Evolutionary conservation across 352 stramenopile genomes (phyloP).

Genomic region (Phytophthora colocasiae): DNA sequence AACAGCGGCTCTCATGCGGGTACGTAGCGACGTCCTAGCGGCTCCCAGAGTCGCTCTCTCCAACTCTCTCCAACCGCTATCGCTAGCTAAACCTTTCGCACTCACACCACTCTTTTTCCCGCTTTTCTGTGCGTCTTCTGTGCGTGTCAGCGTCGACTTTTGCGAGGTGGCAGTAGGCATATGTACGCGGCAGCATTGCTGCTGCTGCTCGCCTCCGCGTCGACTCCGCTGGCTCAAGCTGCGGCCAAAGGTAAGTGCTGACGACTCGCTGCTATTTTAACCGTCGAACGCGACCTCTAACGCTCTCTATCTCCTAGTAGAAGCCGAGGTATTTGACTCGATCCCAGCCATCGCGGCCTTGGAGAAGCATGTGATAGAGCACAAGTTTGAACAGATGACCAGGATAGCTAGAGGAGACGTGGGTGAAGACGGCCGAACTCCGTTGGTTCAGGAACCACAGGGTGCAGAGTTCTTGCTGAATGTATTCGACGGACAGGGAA

Average conservation of each 20-base stretch:
- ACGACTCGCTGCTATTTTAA: not conserved
- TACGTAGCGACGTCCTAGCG: conserved; percentile 8
- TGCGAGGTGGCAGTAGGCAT: conserved; percentile 27
- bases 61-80: not conserved
- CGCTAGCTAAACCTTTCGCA: conserved; percentile 6
- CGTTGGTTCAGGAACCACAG: not conserved
- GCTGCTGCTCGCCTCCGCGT: conserved; percentile 32
- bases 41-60: not conserved
- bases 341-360: conserved; percentile 23
- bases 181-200: conserved; percentile 31
- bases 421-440: conserved; percentile 15
- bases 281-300: conserved; percentile 2
- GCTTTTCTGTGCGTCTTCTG: conserved; percentile 5
- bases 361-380: conserved; percentile 29
- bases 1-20: conserved; percentile 32
- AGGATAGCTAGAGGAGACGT: conserved; percentile 27
- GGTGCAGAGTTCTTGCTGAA: conserved; percentile 18
- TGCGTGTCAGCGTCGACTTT: conserved; percentile 34
- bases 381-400: conserved; percentile 31
- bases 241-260: conserved; percentile 16
- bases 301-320: conserved; percentile 13
- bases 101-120: conserved; percentile 10
- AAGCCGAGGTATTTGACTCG: conserved; percentile 25
- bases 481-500: conserved; percentile 10
- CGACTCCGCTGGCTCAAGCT: conserved; percentile 8